Conservation (phyloP, 208 protist species). For the Crithidia mellificae region DNA sequence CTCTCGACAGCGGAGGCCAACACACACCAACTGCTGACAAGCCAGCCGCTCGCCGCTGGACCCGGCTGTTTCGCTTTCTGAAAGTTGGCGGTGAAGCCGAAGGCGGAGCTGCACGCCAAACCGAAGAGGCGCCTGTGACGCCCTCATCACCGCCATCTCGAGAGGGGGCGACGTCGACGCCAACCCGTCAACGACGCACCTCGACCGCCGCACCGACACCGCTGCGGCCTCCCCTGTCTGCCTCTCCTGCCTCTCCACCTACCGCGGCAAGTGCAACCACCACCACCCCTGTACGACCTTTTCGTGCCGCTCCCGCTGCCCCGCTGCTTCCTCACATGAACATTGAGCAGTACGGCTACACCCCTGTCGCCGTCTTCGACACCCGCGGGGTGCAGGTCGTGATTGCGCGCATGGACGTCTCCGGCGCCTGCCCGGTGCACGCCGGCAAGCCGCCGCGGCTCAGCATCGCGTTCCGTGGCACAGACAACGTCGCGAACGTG, state of each 20-base stretch:
- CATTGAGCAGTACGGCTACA: slow-evolving; percentile 76
- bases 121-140: no score
- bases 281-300: neutral
- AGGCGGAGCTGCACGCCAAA: no score
- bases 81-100: no score
- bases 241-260: neutral
- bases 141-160: no score
- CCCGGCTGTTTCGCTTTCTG: no score
- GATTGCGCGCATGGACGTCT: slow-evolving; percentile 53
- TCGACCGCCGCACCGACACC: neutral
- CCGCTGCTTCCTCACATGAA: slow-evolving; percentile 39
- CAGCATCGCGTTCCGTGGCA: slow-evolving; percentile 82
- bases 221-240: neutral
- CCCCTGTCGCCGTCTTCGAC: slow-evolving; percentile 62
- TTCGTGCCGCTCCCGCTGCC: neutral
- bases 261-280: neutral
- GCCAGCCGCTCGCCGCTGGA: no score
- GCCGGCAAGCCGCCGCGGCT: slow-evolving; percentile 55
- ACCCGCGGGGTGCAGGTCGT: slow-evolving; percentile 70
- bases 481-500: slow-evolving; percentile 71
- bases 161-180: no score
- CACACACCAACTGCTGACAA: no score
- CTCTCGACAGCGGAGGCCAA: no score
- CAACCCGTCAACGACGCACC: no score
- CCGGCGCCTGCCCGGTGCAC: slow-evolving; percentile 30